phyloP scores from a whole-genome alignment of 2,329 filamentous ascomycete genomes.

The Triangularia verruculosa region DNA sequence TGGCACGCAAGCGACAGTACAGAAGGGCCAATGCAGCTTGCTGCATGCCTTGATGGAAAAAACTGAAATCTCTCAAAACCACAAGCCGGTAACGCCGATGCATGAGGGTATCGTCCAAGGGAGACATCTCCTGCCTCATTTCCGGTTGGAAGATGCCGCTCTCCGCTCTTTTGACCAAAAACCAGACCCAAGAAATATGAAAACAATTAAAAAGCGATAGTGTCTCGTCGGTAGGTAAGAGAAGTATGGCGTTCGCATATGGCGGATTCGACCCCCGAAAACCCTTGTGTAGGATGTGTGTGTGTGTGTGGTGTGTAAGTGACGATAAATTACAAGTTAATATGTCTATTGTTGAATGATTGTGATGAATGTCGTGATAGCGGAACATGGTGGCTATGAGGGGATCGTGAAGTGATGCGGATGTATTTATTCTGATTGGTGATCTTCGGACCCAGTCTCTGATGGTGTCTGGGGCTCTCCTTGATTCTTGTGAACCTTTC shows the following conservation, averaged over 20 bases:
- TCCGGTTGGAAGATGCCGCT: constrained; percentile 12
- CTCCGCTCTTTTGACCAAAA: constrained; percentile 3
- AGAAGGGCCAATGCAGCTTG: constrained; percentile 9
- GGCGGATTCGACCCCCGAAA: neutral
- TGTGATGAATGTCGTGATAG: constrained; percentile 20
- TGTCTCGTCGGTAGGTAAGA: neutral
- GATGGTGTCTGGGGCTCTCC: constrained; percentile 41
- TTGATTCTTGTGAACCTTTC: constrained; percentile 85
- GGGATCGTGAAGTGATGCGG: neutral
- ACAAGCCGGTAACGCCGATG: constrained; percentile 22
- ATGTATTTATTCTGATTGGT: constrained; percentile 47
- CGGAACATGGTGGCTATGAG: constrained; percentile 28
- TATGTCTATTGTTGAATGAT: constrained; percentile 13
- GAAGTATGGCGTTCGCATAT: neutral
- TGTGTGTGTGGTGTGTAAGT: constrained; percentile 1
- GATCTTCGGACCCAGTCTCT: constrained; percentile 61
- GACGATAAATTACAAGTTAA: constrained; percentile 5
- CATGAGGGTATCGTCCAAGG: constrained; percentile 26
- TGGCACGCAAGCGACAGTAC: constrained; percentile 22
- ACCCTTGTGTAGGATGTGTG: neutral
- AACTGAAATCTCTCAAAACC: constrained; percentile 5
- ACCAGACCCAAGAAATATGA: neutral
- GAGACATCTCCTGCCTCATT: constrained; percentile 9
- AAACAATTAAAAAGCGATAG: neutral
- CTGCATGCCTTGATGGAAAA: neutral